phyloP scores from a whole-genome alignment of 768 basidiomycete species.

The Rhizopogon roseolus region DNA sequence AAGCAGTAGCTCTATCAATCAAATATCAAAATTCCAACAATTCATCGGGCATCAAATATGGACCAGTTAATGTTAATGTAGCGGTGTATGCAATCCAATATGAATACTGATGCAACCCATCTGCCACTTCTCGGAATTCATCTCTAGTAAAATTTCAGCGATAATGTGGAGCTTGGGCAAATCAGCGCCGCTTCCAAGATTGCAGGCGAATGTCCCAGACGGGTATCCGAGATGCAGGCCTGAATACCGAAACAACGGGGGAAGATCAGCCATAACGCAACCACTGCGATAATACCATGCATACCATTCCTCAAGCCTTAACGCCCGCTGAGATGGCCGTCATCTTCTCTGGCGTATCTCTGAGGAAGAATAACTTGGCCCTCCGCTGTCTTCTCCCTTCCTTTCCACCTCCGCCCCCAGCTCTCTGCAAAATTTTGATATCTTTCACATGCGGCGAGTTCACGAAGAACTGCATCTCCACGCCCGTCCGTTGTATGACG shows the following conservation, averaged over 20 bases:
- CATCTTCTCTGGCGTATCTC: constrained; percentile 85
- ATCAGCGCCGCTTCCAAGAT: neutral
- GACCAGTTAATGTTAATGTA: neutral
- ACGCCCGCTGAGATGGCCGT: constrained; percentile 56
- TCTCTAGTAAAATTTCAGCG: neutral
- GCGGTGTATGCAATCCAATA: neutral
- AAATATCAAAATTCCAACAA: neutral
- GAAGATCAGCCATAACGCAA: neutral
- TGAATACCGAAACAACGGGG: neutral
- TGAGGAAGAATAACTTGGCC: constrained; percentile 80
- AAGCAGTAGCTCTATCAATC: neutral
- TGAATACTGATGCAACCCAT: neutral
- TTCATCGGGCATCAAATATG: neutral
- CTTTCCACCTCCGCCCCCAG: constrained; percentile 32
- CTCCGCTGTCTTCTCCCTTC: constrained; percentile 60
- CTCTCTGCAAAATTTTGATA: constrained; percentile 71
- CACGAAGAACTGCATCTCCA: constrained; percentile 90
- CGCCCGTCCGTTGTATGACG: constrained; percentile 84
- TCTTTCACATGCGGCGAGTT: constrained; percentile 85
- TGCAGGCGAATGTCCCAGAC: neutral
- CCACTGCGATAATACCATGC: neutral
- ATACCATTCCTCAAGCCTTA: constrained; percentile 5
- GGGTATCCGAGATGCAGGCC: neutral
- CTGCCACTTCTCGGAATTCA: neutral
- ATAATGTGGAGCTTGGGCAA: neutral